These are phyloP conservation scores for Cubamyces lactineus DNA, from an alignment of 768 basidiomycete genomes.

Conservation along the genomic window DNA sequence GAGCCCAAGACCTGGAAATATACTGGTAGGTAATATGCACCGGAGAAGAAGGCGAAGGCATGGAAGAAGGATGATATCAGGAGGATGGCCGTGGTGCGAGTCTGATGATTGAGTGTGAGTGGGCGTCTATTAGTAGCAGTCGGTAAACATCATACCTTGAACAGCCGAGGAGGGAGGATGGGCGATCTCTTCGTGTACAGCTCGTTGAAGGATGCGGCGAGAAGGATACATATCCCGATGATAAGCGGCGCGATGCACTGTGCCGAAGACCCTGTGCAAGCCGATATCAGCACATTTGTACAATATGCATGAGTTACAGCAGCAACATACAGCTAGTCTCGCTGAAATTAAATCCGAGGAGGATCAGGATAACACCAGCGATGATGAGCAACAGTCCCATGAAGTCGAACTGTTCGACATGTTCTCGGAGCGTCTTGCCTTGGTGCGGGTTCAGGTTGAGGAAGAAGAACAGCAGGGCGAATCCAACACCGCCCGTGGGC, in stretches of 20 bases:
- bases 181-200: constrained; percentile 62
- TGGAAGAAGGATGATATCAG: constrained; percentile 65
- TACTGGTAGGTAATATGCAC: constrained; percentile 72
- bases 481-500: constrained; percentile 73
- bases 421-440: constrained; percentile 56
- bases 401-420: constrained; percentile 73
- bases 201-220: constrained; percentile 61
- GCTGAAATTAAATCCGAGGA: constrained; percentile 75
- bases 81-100: constrained; percentile 70
- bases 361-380: constrained; percentile 63
- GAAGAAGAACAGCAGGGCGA: constrained; percentile 66
- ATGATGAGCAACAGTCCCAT: constrained; percentile 66
- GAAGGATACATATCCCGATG: constrained; percentile 56
- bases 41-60: constrained; percentile 62
- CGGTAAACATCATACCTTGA: constrained; percentile 49
- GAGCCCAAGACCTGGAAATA: constrained; percentile 81
- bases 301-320: not conserved
- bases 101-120: constrained; percentile 41
- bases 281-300: not conserved
- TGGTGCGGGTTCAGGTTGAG: constrained; percentile 80
- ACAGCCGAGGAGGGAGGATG: constrained; percentile 74
- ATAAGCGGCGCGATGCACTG: constrained; percentile 66
- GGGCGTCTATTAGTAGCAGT: not conserved
- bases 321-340: constrained; percentile 61
- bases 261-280: constrained; percentile 54